A percentile compares a stretch with the other conserved stretches of the same genome.
Conservation (phyloP, 208 protist species). For the Acanthamoeba quina region DNA sequence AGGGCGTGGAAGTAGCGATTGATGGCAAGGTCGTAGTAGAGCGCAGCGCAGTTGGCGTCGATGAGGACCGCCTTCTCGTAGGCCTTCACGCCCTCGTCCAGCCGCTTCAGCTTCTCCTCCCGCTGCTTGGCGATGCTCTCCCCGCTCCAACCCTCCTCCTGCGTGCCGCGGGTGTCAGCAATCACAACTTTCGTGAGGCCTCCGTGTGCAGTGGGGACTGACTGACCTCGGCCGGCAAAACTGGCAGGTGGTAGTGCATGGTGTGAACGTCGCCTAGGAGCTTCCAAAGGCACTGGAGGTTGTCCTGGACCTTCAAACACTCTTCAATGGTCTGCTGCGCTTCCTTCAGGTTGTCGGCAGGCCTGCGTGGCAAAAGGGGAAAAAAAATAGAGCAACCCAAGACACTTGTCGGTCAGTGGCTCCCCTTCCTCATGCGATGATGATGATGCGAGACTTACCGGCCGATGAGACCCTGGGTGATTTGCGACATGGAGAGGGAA, state of each 20-base stretch:
- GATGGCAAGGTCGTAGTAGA: conserved; percentile 50
- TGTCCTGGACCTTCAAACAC: conserved; percentile 54
- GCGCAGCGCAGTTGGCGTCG: conserved; percentile 24
- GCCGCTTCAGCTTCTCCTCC: background rate
- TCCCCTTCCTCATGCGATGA: background rate
- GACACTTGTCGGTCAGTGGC: background rate
- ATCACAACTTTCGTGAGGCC: background rate
- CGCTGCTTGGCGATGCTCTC: background rate
- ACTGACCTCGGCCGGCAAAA: background rate
- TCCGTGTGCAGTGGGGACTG: background rate
- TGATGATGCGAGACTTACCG: background rate
- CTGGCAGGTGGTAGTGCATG: conserved; percentile 16
- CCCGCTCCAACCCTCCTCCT: background rate
- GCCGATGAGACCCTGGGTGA: conserved; percentile 25
- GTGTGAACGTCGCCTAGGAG: conserved; percentile 47
- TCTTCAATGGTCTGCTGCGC: conserved; percentile 21
- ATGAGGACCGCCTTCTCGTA: conserved; percentile 46
- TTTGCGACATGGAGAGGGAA: conserved; percentile 8
- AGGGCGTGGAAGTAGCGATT: conserved; percentile 35
- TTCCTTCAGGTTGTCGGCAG: conserved; percentile 6
- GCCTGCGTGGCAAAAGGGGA: background rate
- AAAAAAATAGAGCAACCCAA: background rate
- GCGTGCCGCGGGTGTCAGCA: background rate
- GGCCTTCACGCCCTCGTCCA: conserved; percentile 9
- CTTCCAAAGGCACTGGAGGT: conserved; percentile 56